Conservation (phyloP, 2,329 filamentous ascomycete species). For the Phoma sp. region DNA sequence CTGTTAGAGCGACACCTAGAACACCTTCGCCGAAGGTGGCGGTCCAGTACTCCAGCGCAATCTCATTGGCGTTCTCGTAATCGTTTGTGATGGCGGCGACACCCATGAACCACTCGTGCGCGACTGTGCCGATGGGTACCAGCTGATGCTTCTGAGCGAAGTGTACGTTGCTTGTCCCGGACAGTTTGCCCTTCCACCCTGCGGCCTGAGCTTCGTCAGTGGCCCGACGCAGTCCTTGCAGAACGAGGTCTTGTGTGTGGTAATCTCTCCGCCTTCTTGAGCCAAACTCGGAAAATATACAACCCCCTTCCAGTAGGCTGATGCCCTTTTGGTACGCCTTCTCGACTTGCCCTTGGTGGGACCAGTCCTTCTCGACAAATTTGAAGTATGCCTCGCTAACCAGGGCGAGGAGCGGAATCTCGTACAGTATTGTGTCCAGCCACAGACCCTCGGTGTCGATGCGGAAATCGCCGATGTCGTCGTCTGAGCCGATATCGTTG, state of each 20-base stretch:
- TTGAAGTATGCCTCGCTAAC: slow-evolving; percentile 97
- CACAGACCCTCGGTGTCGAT: slow-evolving; percentile 82
- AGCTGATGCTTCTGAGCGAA: slow-evolving; percentile 92
- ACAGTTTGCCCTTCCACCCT: slow-evolving; percentile 73
- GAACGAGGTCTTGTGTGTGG: slow-evolving; percentile 90
- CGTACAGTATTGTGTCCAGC: slow-evolving; percentile 96
- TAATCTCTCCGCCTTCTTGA: slow-evolving; percentile 89
- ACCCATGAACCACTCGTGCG: slow-evolving; percentile 99
- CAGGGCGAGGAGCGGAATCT: slow-evolving; percentile 90
- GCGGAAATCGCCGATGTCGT: slow-evolving; percentile 72
- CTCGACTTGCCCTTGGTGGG: slow-evolving; percentile 83
- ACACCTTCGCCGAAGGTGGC: slow-evolving; percentile 86
- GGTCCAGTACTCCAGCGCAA: slow-evolving; percentile 86
- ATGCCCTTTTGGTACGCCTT: slow-evolving; percentile 83
- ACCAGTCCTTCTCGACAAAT: slow-evolving; percentile 94
- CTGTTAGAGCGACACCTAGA: slow-evolving; percentile 87
- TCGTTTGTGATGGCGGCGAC: slow-evolving; percentile 89
- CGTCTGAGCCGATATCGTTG: slow-evolving; percentile 67
- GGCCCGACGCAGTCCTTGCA: slow-evolving; percentile 82
- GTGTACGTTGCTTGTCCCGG: slow-evolving; percentile 95
- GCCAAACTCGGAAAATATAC: slow-evolving; percentile 92
- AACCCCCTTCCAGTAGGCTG: slow-evolving; percentile 78
- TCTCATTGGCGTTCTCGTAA: slow-evolving; percentile 83
- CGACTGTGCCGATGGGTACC: slow-evolving; percentile 83
- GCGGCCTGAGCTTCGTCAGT: slow-evolving; percentile 70